Evolutionary conservation across 1,284 basidiomycete species (phyloP).

Genomic region (Naganishia cerealis): DNA sequence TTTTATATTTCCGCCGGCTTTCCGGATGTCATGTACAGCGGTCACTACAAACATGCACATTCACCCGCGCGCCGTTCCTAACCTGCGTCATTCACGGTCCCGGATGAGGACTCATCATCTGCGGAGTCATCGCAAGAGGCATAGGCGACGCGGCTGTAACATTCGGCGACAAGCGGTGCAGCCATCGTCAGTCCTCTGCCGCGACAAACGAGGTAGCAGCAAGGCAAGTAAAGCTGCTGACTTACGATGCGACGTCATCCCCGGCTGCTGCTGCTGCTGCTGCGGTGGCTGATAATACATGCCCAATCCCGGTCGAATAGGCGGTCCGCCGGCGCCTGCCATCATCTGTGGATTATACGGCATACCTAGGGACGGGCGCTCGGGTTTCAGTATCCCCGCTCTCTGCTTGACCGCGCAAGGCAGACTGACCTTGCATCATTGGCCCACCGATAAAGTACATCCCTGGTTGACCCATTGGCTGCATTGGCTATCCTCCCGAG

Average conservation of each 20-base stretch:
- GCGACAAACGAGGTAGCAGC: no score
- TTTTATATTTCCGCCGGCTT: no score
- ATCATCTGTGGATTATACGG: conserved; percentile 27
- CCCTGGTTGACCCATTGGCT: conserved; percentile 26
- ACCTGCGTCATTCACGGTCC: neutral
- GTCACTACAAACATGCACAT: no score
- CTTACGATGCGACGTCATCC: conserved; percentile 19
- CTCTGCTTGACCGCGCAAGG: neutral
- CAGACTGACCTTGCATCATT: conserved; percentile 17
- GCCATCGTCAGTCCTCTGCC: no score
- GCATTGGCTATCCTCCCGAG: neutral
- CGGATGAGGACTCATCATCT: conserved; percentile 16
- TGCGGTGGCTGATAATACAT: conserved; percentile 12
- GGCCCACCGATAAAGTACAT: conserved; percentile 22
- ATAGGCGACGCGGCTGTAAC: conserved; percentile 11
- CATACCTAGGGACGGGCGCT: conserved; percentile 9
- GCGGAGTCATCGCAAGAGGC: conserved; percentile 1
- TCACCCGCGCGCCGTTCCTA: no score
- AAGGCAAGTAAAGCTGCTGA: neutral
- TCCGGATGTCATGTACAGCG: no score
- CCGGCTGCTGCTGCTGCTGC: conserved; percentile 11
- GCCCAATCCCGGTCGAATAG: neutral
- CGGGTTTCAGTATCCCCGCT: neutral
- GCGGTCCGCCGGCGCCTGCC: conserved; percentile 7
- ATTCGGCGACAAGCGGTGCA: neutral